These are phyloP conservation scores for Pleurozium schreberi DNA, from an alignment of 225 moss, liverwort and hornwort species.

Conservation along the genomic window DNA sequence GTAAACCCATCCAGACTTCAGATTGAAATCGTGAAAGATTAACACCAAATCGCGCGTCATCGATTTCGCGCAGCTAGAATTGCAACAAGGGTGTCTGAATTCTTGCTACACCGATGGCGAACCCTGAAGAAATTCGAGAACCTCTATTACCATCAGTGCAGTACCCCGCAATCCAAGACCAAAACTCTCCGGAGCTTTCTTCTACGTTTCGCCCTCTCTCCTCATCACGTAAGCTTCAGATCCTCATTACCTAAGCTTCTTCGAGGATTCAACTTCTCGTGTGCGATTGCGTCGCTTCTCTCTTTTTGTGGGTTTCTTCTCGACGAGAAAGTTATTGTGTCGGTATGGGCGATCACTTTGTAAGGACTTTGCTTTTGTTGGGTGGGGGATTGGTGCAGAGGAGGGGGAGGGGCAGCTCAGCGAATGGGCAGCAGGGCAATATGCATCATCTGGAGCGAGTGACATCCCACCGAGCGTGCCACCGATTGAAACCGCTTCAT, in stretches of 20 bases:
- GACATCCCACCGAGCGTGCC: constrained; percentile 29
- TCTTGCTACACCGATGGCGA: constrained; percentile 1
- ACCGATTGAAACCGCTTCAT: constrained; percentile 26
- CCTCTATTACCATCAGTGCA: constrained; percentile 12
- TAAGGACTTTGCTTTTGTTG: background rate
- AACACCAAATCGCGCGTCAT: background rate
- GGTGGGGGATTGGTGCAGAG: constrained; percentile 1
- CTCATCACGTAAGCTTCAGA: constrained; percentile 12
- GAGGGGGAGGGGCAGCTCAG: constrained; percentile 37
- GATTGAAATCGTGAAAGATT: background rate
- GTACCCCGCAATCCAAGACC: background rate
- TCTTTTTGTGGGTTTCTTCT: background rate
- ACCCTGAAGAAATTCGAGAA: background rate
- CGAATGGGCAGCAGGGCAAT: constrained; percentile 49
- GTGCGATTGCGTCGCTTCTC: too few relatives aligned
- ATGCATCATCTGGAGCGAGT: background rate
- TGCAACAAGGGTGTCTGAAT: background rate
- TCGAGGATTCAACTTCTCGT: background rate
- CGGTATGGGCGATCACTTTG: background rate
- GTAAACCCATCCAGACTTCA: background rate
- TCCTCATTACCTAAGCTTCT: background rate
- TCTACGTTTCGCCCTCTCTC: constrained; percentile 20
- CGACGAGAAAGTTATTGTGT: background rate
- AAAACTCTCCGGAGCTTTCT: constrained; percentile 12
- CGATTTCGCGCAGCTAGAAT: background rate